phyloP scores from a whole-genome alignment of 345 rosid species.

The Ceriops decandra region DNA sequence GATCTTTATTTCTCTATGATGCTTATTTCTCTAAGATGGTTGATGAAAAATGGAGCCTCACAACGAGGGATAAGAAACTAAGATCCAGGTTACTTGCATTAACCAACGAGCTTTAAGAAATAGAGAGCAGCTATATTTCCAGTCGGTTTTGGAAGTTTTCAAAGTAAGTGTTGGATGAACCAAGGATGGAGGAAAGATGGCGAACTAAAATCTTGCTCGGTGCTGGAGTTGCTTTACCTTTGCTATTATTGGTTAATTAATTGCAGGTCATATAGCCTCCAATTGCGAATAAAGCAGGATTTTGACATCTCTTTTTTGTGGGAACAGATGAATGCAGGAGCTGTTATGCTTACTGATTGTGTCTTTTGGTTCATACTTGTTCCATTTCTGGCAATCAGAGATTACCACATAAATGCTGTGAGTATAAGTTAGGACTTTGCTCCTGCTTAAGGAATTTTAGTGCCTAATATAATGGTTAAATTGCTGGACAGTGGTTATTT shows the following conservation, averaged over 20 bases:
- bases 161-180: not conserved
- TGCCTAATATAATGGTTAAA: not conserved
- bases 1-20: no score
- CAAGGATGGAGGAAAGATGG: not conserved
- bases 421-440: conserved; percentile 25
- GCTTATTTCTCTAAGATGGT: no score
- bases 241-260: not conserved
- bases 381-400: conserved; percentile 78
- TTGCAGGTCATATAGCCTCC: not conserved
- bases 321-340: conserved; percentile 93
- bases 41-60: no score
- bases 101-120: no score
- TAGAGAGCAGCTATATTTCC: no score
- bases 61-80: no score
- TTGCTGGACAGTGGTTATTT: no score
- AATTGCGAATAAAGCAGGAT: not conserved
- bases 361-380: conserved; percentile 92
- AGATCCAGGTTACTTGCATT: no score
- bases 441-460: not conserved
- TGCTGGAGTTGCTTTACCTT: not conserved
- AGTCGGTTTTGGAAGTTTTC: no score
- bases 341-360: conserved; percentile 89
- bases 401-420: conserved; percentile 66
- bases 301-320: conserved; percentile 11
- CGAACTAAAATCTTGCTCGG: not conserved